Evolutionary conservation across 768 basidiomycete species (phyloP).

Genomic region (Butyriboletus loyo): DNA sequence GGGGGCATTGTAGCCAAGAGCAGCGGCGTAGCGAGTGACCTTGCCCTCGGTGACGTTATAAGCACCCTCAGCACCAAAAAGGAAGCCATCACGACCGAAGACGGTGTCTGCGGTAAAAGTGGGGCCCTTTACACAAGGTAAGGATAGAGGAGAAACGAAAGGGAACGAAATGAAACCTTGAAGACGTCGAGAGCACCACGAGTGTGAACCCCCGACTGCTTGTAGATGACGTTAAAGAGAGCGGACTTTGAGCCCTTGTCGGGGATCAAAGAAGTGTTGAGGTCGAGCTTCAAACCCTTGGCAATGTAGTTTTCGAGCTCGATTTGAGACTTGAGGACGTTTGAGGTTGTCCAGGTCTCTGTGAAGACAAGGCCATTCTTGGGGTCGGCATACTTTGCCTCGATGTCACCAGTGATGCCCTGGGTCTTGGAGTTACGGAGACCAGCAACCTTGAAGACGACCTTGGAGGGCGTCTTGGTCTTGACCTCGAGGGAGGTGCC

Average conservation of each 20-base stretch:
- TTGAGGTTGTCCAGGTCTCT: constrained; percentile 92
- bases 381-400: constrained; percentile 91
- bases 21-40: constrained; percentile 88
- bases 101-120: constrained; percentile 97
- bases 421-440: constrained; percentile 69
- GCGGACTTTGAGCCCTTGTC: constrained; percentile 86
- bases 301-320: constrained; percentile 98
- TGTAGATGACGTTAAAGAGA: constrained; percentile 81
- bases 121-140: constrained; percentile 65
- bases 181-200: constrained; percentile 88
- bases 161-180: constrained; percentile 58
- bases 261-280: constrained; percentile 78
- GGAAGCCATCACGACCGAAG: constrained; percentile 95
- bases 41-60: constrained; percentile 96
- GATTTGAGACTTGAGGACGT: constrained; percentile 85
- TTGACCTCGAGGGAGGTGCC: constrained; percentile 78
- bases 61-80: constrained; percentile 91
- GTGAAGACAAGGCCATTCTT: constrained; percentile 94
- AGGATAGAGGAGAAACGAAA: background rate
- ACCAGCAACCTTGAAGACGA: constrained; percentile 92
- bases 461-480: constrained; percentile 84
- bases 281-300: constrained; percentile 95
- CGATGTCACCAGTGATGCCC: constrained; percentile 84
- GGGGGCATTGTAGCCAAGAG: constrained; percentile 92
- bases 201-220: constrained; percentile 94